Percentiles rank a stretch among this genome's conserved stretches.
Conservation (phyloP, 805 yeast species). For the Starmerella stigmatis region DNA sequence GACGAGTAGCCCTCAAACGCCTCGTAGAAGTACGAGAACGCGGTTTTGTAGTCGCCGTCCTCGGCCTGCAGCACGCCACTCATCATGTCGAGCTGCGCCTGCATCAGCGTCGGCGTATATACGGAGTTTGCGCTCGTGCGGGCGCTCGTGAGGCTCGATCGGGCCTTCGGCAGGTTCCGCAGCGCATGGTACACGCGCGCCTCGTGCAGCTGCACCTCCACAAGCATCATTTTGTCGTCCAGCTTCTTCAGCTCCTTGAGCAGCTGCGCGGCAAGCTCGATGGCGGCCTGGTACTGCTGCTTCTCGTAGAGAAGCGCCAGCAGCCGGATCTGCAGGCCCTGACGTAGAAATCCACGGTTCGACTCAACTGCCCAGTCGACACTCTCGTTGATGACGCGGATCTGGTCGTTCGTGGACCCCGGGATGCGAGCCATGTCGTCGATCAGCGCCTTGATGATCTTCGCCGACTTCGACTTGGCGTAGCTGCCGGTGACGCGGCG, state of each 20-base stretch:
- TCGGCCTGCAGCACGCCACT: slow-evolving; percentile 93
- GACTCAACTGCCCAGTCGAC: slow-evolving; percentile 79
- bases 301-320: slow-evolving; percentile 64
- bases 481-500: slow-evolving; percentile 61
- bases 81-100: slow-evolving; percentile 91
- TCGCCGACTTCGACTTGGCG: slow-evolving; percentile 92
- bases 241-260: slow-evolving; percentile 80
- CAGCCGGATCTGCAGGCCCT: slow-evolving; percentile 73
- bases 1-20: slow-evolving; percentile 84
- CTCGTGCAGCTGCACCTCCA: slow-evolving; percentile 89
- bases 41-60: slow-evolving; percentile 92
- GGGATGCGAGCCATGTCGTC: slow-evolving; percentile 60
- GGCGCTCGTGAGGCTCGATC: slow-evolving; percentile 88
- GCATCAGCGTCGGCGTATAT: slow-evolving; percentile 85
- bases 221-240: slow-evolving; percentile 90
- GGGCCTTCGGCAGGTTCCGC: slow-evolving; percentile 80
- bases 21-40: slow-evolving; percentile 89
- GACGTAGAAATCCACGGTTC: slow-evolving; percentile 80
- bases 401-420: slow-evolving; percentile 55
- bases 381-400: slow-evolving; percentile 61
- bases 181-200: slow-evolving; percentile 82
- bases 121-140: slow-evolving; percentile 96
- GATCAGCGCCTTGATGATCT: slow-evolving; percentile 69
- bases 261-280: slow-evolving; percentile 59
- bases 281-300: slow-evolving; percentile 54